Evolutionary conservation across 2,329 filamentous ascomycete species (phyloP).

Genomic region (Fusarium avenaceum): DNA sequence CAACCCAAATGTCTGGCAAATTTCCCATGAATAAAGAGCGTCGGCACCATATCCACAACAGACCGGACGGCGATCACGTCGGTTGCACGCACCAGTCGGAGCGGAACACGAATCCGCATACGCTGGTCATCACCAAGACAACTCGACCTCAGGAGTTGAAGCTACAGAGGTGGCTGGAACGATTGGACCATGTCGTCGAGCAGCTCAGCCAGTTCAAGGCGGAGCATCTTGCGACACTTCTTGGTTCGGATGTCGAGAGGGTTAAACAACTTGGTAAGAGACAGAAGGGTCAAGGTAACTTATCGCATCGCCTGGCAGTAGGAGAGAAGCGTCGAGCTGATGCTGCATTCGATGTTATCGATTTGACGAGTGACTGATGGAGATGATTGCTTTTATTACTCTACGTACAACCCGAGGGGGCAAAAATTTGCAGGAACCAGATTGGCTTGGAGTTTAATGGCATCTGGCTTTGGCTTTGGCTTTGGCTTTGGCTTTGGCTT

Average conservation of each 20-base stretch:
- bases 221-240: conserved; percentile 9
- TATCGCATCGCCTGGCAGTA: not conserved
- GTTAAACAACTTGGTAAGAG: conserved; percentile 1
- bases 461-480: too few species aligned
- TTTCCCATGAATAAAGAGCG: conserved; percentile 37
- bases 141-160: not conserved
- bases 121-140: conserved; percentile 48
- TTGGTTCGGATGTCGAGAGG: conserved; percentile 7
- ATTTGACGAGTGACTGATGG: conserved; percentile 14
- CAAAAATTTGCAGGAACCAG: too few species aligned
- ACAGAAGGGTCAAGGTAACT: not conserved
- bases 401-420: too few species aligned
- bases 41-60: conserved; percentile 42
- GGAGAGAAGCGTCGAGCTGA: conserved; percentile 22
- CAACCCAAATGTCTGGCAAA: not conserved
- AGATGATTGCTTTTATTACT: too few species aligned
- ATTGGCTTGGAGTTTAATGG: too few species aligned
- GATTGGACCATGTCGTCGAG: not conserved
- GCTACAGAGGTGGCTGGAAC: not conserved
- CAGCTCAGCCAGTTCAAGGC: conserved; percentile 1
- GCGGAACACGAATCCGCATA: conserved; percentile 16
- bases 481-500: too few species aligned
- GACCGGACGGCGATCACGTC: conserved; percentile 22
- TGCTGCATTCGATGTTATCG: conserved; percentile 6
- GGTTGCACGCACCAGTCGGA: conserved; percentile 45